Evolutionary conservation across 2,329 filamentous ascomycete species (phyloP).

Genomic region (Fusarium xyrophilum): DNA sequence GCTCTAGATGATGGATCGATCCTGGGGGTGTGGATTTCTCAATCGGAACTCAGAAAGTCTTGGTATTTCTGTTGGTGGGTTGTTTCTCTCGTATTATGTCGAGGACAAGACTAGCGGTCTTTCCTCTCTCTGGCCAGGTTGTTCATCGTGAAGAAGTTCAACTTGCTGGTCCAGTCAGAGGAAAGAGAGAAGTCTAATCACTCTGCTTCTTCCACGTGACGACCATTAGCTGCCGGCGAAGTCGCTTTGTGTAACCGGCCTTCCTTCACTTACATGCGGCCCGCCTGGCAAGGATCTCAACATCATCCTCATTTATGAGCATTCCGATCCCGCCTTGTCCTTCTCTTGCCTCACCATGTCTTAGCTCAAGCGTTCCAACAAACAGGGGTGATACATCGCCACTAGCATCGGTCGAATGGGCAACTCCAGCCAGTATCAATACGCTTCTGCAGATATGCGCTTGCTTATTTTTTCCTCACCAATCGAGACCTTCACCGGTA

Average conservation of each 20-base stretch:
- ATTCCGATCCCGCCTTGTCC: slow-evolving; percentile 18
- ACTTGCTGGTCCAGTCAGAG: neutral
- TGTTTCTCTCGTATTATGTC: neutral
- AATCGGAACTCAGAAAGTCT: slow-evolving; percentile 13
- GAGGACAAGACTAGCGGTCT: neutral
- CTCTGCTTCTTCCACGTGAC: slow-evolving; percentile 14
- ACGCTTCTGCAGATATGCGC: neutral
- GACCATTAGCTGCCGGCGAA: neutral
- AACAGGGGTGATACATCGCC: slow-evolving; percentile 3
- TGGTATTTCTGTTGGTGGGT: slow-evolving; percentile 14
- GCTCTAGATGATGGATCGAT: slow-evolving; percentile 1
- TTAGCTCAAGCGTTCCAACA: slow-evolving; percentile 4
- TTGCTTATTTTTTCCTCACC: neutral
- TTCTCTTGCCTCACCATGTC: slow-evolving; percentile 7
- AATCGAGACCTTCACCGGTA: neutral
- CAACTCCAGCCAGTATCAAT: neutral
- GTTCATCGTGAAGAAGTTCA: neutral
- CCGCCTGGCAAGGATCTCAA: neutral
- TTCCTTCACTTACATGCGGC: slow-evolving; percentile 20
- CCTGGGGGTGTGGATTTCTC: slow-evolving; percentile 3
- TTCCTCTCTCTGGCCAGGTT: neutral
- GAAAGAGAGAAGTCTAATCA: neutral
- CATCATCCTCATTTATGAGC: slow-evolving; percentile 3
- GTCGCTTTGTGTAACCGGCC: neutral
- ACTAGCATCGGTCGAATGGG: neutral